Percentiles rank a stretch among this genome's conserved stretches.
phyloP scores from a whole-genome alignment of 2,329 filamentous ascomycete genomes.

The Tetracladium maxilliforme region DNA sequence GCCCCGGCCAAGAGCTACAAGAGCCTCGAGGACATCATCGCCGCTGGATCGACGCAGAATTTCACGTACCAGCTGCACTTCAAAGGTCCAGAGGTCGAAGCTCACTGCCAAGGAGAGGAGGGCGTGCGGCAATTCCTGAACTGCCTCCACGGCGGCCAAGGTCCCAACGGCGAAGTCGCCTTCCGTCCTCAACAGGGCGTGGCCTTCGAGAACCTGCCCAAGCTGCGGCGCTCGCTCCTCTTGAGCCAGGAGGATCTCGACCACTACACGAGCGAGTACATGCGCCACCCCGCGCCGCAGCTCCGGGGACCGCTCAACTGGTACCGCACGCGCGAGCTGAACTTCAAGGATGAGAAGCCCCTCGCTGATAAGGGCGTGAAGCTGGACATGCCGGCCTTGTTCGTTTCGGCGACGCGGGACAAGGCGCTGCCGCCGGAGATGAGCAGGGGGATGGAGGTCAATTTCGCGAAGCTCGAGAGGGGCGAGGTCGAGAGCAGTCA shows the following conservation, averaged over 20 bases:
- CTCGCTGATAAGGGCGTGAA: constrained; percentile 37
- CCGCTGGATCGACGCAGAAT: constrained; percentile 39
- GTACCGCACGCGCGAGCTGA: constrained; percentile 65
- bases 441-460: constrained; percentile 54
- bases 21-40: constrained; percentile 44
- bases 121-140: constrained; percentile 57
- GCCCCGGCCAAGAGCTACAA: constrained; percentile 36
- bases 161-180: constrained; percentile 34
- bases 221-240: constrained; percentile 39
- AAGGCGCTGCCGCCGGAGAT: constrained; percentile 57
- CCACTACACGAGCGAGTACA: constrained; percentile 61
- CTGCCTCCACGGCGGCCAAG: constrained; percentile 53
- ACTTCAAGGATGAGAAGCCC: constrained; percentile 59
- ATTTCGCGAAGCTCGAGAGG: constrained; percentile 44
- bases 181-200: constrained; percentile 50
- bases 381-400: constrained; percentile 52
- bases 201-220: constrained; percentile 41
- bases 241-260: constrained; percentile 57
- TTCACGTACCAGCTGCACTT: constrained; percentile 81
- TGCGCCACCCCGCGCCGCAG: constrained; percentile 54
- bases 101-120: constrained; percentile 36
- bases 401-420: constrained; percentile 61
- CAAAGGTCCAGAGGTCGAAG: constrained; percentile 50
- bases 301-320: constrained; percentile 73
- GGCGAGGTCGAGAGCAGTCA: constrained; percentile 57